A percentile compares a stretch with the other conserved stretches of the same genome.
These are phyloP conservation scores for Sugiyamaella japonica DNA, from an alignment of 1,139 yeast species.

Conservation along the genomic window DNA sequence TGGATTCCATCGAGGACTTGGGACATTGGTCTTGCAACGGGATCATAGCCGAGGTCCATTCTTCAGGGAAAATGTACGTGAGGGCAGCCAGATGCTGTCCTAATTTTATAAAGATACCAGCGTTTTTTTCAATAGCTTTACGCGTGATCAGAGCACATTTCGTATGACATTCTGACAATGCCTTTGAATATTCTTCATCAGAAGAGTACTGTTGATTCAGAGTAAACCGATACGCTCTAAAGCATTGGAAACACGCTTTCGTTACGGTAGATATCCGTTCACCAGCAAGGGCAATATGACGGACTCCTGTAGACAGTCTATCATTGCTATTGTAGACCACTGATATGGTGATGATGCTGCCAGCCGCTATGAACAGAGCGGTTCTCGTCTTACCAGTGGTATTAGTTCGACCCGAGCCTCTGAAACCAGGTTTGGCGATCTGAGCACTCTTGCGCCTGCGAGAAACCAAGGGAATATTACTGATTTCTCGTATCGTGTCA, in stretches of 20 bases:
- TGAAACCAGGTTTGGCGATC: not conserved
- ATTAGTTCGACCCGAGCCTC: not conserved
- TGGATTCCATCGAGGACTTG: conserved; percentile 66
- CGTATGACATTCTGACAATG: conserved; percentile 63
- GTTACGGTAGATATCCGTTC: conserved; percentile 39
- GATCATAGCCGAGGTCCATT: conserved; percentile 95
- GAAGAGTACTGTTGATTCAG: conserved; percentile 50
- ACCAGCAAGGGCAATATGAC: conserved; percentile 33
- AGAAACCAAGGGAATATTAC: not conserved
- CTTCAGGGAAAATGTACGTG: conserved; percentile 84
- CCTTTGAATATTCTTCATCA: conserved; percentile 53
- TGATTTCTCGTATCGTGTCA: not conserved
- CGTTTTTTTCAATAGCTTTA: conserved; percentile 76
- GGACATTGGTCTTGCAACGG: conserved; percentile 95
- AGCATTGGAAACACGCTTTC: conserved; percentile 37
- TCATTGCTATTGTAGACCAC: conserved; percentile 43
- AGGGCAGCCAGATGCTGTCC: conserved; percentile 94
- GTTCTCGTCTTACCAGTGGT: not conserved
- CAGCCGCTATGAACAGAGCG: conserved; percentile 14
- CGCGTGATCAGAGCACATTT: conserved; percentile 79
- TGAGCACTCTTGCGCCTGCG: not conserved
- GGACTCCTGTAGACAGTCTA: conserved; percentile 40
- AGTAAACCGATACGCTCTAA: conserved; percentile 53
- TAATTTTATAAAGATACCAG: conserved; percentile 88
- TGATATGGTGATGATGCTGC: conserved; percentile 22